phyloP scores from a whole-genome alignment of 192 early-diverging fungal species.

The Phlyctochytrium bullatum region DNA sequence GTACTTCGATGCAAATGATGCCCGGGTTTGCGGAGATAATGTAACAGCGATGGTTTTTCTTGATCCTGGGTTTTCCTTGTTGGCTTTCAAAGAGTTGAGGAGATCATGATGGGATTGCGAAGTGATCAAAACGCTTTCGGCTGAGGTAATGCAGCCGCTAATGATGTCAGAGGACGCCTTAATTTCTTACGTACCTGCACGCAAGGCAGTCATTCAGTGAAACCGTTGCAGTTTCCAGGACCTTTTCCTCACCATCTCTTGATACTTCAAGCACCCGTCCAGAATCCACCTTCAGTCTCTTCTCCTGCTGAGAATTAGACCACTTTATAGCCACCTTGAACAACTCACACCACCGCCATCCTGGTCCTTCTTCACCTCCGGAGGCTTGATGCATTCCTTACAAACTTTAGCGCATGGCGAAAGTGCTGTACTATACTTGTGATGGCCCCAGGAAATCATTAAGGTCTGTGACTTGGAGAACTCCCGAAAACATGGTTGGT shows the following conservation, averaged over 20 bases:
- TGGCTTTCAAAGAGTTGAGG: constrained; percentile 54
- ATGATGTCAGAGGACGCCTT: constrained; percentile 4
- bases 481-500: constrained; percentile 70
- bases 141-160: constrained; percentile 97
- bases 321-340: neutral
- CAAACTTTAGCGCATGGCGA: neutral
- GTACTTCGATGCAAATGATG: constrained; percentile 88
- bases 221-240: constrained; percentile 83
- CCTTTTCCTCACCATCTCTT: constrained; percentile 76
- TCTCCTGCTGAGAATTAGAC: constrained; percentile 50
- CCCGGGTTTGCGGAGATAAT: constrained; percentile 85
- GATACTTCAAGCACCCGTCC: constrained; percentile 89
- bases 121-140: constrained; percentile 89
- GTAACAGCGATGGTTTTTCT: constrained; percentile 74
- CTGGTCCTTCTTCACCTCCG: constrained; percentile 66
- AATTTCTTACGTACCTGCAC: constrained; percentile 75
- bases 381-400: constrained; percentile 91
- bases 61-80: constrained; percentile 2
- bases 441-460: constrained; percentile 97
- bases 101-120: constrained; percentile 93
- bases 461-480: constrained; percentile 85
- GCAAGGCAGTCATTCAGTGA: constrained; percentile 96
- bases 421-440: constrained; percentile 52
- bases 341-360: constrained; percentile 18
- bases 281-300: constrained; percentile 64